Evolutionary conservation across 805 yeast species (phyloP), one percentile per base, ranked within the genome.

Genomic region (Candida sanyiensis): DNA sequence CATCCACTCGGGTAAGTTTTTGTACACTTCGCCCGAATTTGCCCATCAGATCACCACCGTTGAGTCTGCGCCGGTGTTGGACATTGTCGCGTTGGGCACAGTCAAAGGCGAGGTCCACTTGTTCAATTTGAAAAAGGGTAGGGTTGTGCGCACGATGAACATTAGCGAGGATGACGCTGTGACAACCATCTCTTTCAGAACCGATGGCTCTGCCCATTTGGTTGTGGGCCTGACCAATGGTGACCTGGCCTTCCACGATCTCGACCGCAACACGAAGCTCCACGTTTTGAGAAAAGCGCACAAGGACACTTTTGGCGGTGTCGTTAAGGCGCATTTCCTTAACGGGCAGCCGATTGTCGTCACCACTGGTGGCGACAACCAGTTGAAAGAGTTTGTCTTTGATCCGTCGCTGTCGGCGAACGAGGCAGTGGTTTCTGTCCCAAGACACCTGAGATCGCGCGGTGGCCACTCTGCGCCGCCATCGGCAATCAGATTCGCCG

Each of bases 391-490:
- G 61, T 84, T 70, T 50, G 97, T 88, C 0, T 93, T 93, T 62
- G 98, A 93, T 62, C 97, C 97, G 2, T 76, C 93, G 2, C 64
- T 89, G 37, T 77, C 89, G 0, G 23, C 33, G 4, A 57, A 59
- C 26, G 51, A 74, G 1, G 67, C 80, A 2, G 77, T 86, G 23
- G 80, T 84, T 5, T 76, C 88, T 10, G 95, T 96, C 1, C 97
- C 98, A 30, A 80, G 98, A 55, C 77, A 80, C 44, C 68, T 94
- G 52, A 77, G 98, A 58, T 83, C 95, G 1, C 75, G 98, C 57
- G 97, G 97, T 52, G 99, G 99, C n/a, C 98, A 93, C 59, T 77
- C 95, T 4, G 82, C 84, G 22, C 95, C 98, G 3, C 94, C 97
- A 3, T 70, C 82, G 0, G 57, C 75, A 5, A 76, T 93, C 28